Base-by-base conservation (phyloP, 1,284 basidiomycete species). In the Serendipita sp. region DNA sequence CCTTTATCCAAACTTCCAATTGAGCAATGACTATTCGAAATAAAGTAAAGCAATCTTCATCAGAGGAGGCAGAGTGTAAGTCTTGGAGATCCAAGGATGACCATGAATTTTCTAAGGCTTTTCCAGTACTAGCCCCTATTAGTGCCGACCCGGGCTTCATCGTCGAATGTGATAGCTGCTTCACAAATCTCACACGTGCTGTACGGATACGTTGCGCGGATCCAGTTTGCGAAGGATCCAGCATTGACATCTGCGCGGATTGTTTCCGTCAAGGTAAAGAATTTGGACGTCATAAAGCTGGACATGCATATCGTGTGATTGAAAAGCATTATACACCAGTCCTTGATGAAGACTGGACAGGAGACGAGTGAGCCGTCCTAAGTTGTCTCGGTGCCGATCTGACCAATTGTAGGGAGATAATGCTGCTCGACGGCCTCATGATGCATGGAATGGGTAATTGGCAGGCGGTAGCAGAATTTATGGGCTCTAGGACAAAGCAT, bases 211-310 rank as follows among this genome's bases (percentile, higher is more conserved):
- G 91, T 76, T 95, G 91, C 71, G 91, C 91, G 29, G 87, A 91
- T 70, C 80, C 83, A 12, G 78, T 78, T 50, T 95, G 91, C 70
- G 82, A 85, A 66, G 86, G 80, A 12, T 87, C 88, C 41, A 90
- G 91, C 26, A 84, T 93, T 55, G 91, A 95, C 71, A 80, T 95
- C 15, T 95, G 91, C 71, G 91, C 91, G 2, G 72, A 77, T 32
- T 99, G 95, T 74, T 98, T 98, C 74, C 93, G 90, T 70, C 81
- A 84, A 60, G 96, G 95, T 17, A 92, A 89, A 72, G 91, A 97
- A 71, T 89, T 93, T 62, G 83, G 81, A 53, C 82, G 82, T 66
- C 95, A 99, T 72, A 91, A 90, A 72, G 83, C 88, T 62, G 83
- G 84, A 68, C 96, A 99, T 75, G 78, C 88, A 63, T 99, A 99